phyloP scores from a whole-genome alignment of 2,329 filamentous ascomycete genomes.

The Bipolaris zeicola region DNA sequence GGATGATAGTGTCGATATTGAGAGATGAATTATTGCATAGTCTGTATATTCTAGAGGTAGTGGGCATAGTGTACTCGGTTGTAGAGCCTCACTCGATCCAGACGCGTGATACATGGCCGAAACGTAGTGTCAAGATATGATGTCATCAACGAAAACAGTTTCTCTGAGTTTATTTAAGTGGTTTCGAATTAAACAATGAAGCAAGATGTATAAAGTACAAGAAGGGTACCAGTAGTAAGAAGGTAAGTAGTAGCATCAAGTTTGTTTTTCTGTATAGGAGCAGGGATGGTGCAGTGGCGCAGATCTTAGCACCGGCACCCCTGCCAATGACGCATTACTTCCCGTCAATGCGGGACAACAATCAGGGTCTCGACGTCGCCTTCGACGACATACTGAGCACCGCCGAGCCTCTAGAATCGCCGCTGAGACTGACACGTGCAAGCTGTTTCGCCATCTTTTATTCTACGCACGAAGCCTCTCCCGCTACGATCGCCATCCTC shows the following conservation, averaged over 20 bases:
- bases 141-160: neutral
- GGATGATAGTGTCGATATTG: neutral
- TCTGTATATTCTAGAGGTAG: neutral
- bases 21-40: neutral
- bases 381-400: conserved; percentile 31
- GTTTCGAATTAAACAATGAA: neutral
- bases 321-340: conserved; percentile 38
- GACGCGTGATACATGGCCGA: neutral
- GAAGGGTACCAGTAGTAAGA: neutral
- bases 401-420: conserved; percentile 20
- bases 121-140: neutral
- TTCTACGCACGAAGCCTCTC: neutral
- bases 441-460: conserved; percentile 1
- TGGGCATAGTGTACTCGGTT: neutral
- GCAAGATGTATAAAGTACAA: too few relatives aligned
- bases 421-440: conserved; percentile 7
- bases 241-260: neutral
- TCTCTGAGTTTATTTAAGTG: neutral
- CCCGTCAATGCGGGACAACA: conserved; percentile 22
- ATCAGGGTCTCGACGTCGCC: conserved; percentile 26
- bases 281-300: neutral
- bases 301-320: conserved; percentile 24
- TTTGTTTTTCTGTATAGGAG: neutral
- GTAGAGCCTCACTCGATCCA: neutral
- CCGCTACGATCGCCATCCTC: neutral